These are phyloP conservation scores for Scutellaria baicalensis DNA, from an alignment of 257 asterid species.

Conservation along the genomic window DNA sequence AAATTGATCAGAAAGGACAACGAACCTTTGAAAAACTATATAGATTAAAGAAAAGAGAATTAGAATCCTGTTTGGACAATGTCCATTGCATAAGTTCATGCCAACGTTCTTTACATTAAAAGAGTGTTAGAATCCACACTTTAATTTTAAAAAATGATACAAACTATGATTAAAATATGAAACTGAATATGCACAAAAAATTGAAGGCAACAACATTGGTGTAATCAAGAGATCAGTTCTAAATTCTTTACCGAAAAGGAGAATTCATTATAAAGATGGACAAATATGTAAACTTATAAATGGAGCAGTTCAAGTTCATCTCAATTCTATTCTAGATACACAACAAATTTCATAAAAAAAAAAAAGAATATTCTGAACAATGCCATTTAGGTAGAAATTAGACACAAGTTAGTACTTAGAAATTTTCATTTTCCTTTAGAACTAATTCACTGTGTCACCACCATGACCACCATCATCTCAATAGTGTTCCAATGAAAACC, in stretches of 20 bases:
- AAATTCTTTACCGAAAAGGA: neutral
- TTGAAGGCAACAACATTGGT: neutral
- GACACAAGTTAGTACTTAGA: neutral
- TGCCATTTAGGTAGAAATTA: neutral
- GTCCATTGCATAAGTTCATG: too few species aligned
- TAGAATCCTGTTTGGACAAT: too few species aligned
- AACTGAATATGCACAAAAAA: too few species aligned
- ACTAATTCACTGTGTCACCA: neutral
- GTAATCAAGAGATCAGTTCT: neutral
- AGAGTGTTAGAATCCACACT: too few species aligned
- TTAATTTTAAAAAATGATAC: too few species aligned
- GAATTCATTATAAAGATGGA: neutral
- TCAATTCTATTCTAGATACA: neutral
- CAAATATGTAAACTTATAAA: neutral
- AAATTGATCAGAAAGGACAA: neutral
- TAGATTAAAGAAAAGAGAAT: too few species aligned
- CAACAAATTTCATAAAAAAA: neutral
- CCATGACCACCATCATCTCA: neutral
- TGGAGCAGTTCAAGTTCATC: neutral
- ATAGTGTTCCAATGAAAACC: neutral
- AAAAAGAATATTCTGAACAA: neutral
- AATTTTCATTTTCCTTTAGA: neutral
- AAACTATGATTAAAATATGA: too few species aligned
- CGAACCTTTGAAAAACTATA: neutral
- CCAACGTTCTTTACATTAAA: too few species aligned